phyloP scores from a whole-genome alignment of 371 early-diverging fungal species.

The Mortierella sp. region DNA sequence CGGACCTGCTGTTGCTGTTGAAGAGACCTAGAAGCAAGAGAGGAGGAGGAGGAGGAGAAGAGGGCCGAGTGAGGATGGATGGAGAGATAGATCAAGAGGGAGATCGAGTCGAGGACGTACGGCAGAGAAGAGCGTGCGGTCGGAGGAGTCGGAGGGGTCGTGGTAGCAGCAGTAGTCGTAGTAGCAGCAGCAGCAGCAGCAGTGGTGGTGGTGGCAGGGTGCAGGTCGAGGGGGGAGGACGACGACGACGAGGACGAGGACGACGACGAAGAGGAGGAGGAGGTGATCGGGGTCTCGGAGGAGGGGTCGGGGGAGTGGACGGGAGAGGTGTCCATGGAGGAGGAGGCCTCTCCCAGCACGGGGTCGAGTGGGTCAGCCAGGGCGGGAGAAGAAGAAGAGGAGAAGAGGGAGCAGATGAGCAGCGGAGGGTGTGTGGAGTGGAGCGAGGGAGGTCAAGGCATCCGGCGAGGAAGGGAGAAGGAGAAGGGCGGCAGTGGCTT shows the following conservation, averaged over 20 bases:
- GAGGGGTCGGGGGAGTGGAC: constrained; percentile 9
- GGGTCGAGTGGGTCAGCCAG: constrained; percentile 12
- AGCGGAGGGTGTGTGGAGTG: neutral
- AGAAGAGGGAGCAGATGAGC: neutral
- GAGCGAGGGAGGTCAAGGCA: no score
- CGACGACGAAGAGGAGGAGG: no score
- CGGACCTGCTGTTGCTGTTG: constrained; percentile 22
- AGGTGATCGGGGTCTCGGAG: no score
- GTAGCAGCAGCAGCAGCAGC: no score
- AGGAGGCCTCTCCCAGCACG: constrained; percentile 9
- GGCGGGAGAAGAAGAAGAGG: neutral
- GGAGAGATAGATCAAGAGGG: neutral
- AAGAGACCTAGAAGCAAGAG: neutral
- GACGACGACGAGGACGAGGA: no score
- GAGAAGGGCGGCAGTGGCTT: no score
- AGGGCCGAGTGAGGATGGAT: neutral
- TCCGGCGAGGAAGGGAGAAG: no score
- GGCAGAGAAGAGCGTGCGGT: neutral
- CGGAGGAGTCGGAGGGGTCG: no score
- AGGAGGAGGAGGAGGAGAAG: neutral
- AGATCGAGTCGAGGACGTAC: neutral
- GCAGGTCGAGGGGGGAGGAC: no score
- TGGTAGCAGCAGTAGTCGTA: no score
- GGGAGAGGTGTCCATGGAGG: constrained; percentile 23
- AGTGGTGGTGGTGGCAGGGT: no score